phyloP scores from a whole-genome alignment of 768 basidiomycete genomes.

The Russula abietina region DNA sequence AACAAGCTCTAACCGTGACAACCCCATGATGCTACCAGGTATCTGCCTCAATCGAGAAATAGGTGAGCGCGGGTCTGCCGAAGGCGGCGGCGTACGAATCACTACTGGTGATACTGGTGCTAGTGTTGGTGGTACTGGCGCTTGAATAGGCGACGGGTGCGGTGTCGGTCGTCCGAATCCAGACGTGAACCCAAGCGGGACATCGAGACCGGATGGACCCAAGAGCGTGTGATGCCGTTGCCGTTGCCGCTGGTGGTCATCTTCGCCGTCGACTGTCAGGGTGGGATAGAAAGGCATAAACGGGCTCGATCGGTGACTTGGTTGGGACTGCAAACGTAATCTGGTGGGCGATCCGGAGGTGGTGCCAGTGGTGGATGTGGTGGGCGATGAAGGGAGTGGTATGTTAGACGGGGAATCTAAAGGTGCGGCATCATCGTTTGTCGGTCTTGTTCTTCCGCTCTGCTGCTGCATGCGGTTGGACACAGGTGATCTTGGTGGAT shows the following conservation, averaged over 20 bases:
- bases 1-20: neutral
- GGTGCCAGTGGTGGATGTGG: neutral
- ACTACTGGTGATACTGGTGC: neutral
- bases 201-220: neutral
- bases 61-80: constrained; percentile 14
- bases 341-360: neutral
- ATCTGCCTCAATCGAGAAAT: neutral
- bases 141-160: neutral
- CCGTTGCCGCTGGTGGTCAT: no score
- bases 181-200: neutral
- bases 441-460: neutral
- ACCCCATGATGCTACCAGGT: constrained; percentile 3
- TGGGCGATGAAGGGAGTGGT: constrained; percentile 10
- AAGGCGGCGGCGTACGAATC: constrained; percentile 4
- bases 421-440: neutral
- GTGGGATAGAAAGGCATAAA: constrained; percentile 7
- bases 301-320: constrained; percentile 6
- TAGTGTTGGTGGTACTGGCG: neutral
- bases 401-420: neutral
- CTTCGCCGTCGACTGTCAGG: neutral
- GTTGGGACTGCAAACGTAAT: constrained; percentile 8
- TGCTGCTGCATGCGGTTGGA: neutral
- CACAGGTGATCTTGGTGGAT: neutral
- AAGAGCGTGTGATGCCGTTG: neutral
- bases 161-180: neutral